Evolutionary conservation across 371 early-diverging fungal genomes (phyloP).

Genomic region (Fennellomyces sp.): DNA sequence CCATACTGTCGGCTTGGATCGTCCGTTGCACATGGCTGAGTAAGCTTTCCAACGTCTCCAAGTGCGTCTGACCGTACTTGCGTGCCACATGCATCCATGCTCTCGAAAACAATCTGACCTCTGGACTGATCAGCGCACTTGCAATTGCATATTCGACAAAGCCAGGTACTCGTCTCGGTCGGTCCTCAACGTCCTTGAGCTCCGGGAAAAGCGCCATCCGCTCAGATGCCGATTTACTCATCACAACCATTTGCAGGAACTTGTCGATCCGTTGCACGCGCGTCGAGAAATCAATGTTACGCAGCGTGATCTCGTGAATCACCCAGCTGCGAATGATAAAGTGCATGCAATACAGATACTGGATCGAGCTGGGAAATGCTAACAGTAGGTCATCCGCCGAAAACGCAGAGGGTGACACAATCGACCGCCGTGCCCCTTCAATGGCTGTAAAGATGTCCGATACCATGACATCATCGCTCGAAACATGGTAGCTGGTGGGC

Average conservation of each 20-base stretch:
- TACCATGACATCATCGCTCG: conserved; percentile 56
- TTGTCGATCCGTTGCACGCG: conserved; percentile 66
- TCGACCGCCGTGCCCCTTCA: conserved; percentile 49
- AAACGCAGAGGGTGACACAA: conserved; percentile 40
- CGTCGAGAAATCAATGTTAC: conserved; percentile 47
- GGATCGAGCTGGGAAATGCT: conserved; percentile 72
- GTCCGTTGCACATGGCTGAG: conserved; percentile 10
- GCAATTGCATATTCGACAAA: conserved; percentile 81
- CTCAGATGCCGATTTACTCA: conserved; percentile 53
- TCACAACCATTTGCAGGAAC: conserved; percentile 61
- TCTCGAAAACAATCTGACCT: conserved; percentile 68
- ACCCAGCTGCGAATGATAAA: conserved; percentile 77
- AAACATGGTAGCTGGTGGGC: conserved; percentile 26
- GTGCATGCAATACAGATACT: conserved; percentile 71
- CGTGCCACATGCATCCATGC: conserved; percentile 72
- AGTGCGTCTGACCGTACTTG: conserved; percentile 41
- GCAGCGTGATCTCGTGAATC: conserved; percentile 62
- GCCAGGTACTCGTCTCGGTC: conserved; percentile 58
- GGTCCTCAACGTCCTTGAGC: conserved; percentile 21
- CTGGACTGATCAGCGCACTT: conserved; percentile 79
- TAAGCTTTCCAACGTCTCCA: conserved; percentile 65
- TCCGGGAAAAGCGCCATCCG: conserved; percentile 39
- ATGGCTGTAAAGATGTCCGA: conserved; percentile 73
- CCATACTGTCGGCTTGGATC: conserved; percentile 1
- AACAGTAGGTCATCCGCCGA: conserved; percentile 53